These are phyloP conservation scores for Colletotrichum cordylinicola DNA, from an alignment of 2,329 filamentous ascomycete genomes.

Conservation along the genomic window DNA sequence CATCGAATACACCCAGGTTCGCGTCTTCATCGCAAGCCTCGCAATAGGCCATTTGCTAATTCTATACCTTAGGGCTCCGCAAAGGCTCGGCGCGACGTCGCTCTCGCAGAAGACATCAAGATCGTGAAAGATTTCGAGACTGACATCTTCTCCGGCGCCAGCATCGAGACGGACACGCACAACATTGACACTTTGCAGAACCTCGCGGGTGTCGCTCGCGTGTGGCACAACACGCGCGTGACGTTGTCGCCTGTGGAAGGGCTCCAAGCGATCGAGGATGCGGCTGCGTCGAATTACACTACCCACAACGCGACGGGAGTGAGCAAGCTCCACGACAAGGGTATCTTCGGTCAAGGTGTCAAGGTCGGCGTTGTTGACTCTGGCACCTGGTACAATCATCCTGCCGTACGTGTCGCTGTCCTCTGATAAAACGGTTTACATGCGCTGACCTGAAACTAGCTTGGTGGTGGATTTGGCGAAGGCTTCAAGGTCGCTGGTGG, in stretches of 20 bases:
- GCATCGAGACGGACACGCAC: conserved; percentile 36
- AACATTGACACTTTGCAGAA: conserved; percentile 36
- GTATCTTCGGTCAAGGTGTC: conserved; percentile 40
- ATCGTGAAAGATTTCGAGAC: conserved; percentile 10
- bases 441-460: conserved; percentile 26
- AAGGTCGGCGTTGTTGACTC: conserved; percentile 45
- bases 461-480: conserved; percentile 52
- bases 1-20: conserved; percentile 19
- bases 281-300: conserved; percentile 34
- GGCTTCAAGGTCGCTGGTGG: conserved; percentile 50
- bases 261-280: background rate
- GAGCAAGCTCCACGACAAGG: conserved; percentile 39
- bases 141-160: conserved; percentile 39
- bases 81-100: conserved; percentile 16
- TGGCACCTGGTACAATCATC: conserved; percentile 44
- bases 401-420: conserved; percentile 35
- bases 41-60: background rate
- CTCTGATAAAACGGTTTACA: background rate
- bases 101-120: conserved; percentile 2
- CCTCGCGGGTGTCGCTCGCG: conserved; percentile 39
- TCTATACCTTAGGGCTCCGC: background rate
- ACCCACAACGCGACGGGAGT: conserved; percentile 43
- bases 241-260: background rate
- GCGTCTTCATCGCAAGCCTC: too few relatives aligned
- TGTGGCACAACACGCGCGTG: conserved; percentile 32